phyloP scores from a whole-genome alignment of 2,329 filamentous ascomycete genomes.

The Paraphoma chrysanthemicola region DNA sequence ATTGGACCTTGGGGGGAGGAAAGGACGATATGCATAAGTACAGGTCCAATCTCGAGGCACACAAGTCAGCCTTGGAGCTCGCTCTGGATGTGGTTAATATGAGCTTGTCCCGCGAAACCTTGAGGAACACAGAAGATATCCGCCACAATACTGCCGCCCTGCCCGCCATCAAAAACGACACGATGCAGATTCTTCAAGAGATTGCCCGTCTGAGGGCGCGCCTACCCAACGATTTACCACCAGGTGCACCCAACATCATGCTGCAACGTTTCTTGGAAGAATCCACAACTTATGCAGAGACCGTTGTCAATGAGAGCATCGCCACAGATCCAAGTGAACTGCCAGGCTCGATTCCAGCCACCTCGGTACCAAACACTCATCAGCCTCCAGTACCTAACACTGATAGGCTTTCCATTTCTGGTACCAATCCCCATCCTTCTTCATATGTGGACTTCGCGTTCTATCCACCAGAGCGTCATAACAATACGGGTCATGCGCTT shows the following conservation, averaged over 20 bases:
- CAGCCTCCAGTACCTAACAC: too few relatives aligned
- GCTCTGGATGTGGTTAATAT: slow-evolving; percentile 10
- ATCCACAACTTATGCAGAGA: not conserved
- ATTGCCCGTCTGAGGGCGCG: not conserved
- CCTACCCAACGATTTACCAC: not conserved
- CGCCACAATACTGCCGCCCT: not conserved
- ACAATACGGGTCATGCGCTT: not conserved
- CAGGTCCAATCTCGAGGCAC: slow-evolving; percentile 9
- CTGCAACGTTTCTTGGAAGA: not conserved
- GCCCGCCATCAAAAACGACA: not conserved
- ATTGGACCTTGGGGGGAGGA: slow-evolving; percentile 8
- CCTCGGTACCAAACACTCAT: too few relatives aligned
- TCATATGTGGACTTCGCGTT: not conserved
- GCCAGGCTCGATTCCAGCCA: not conserved
- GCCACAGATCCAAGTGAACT: not conserved
- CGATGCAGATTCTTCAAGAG: not conserved
- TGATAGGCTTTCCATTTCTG: too few relatives aligned
- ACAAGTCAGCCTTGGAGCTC: slow-evolving; percentile 9
- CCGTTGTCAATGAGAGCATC: not conserved
- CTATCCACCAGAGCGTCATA: not conserved
- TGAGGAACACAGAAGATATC: slow-evolving; percentile 11
- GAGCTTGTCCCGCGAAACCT: slow-evolving; percentile 11
- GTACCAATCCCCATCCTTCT: not conserved
- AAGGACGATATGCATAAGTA: slow-evolving; percentile 12
- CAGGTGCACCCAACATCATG: not conserved